Base-by-base conservation (phyloP, 768 basidiomycete species). In the Crassisporium funariophilum region DNA sequence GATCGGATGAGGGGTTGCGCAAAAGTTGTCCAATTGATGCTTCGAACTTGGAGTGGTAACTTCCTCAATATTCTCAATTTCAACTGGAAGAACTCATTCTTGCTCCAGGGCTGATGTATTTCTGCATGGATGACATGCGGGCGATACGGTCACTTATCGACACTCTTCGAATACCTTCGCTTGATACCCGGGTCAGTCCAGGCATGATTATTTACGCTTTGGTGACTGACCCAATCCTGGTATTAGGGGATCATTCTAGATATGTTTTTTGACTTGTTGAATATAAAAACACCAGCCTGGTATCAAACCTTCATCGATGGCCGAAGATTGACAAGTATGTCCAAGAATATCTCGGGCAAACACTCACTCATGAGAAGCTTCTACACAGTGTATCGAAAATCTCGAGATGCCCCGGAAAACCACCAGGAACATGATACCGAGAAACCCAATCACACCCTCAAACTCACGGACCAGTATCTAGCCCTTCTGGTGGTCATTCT, bases 241-340 rank as follows among this genome's bases (percentile, higher is more conserved):
- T 37, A 13, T 27, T 56, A 97, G 95, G 95, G 98, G 72, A 82
- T 93, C 22, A 75, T 98, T 25, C 72, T 98, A 42, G 92, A 98
- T 56, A 87, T 97, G 81, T 88, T 98, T 58, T 98, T 98, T 58
- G 89, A 91, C 50, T 75, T 95, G 13, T 71, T 99, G 15, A 91
- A 93, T 46, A 95, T 98, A 67, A 91, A 91, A 63, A 79, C 88
- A 0, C 90, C 93, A 1, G 87, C 88, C 35, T 98, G 95, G 93
- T 91, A 91, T 62, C 81, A 91, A 57, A 88, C 91, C 0, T 98
- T 95, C 59, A 86, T 97, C 25, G 87, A 87, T 46, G 94, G 93
- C 9, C 82, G 90, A 38, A 77, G 94, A 21, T 67, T 97, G 44
- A 95, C 93, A 2, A 88, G 94, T 94, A 60, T 29, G 57, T 38